A percentile compares a stretch with the other conserved stretches of the same genome.
These are phyloP conservation scores for Phalaenopsis equestris DNA, from an alignment of 106 monocot species.

Conservation along the genomic window DNA sequence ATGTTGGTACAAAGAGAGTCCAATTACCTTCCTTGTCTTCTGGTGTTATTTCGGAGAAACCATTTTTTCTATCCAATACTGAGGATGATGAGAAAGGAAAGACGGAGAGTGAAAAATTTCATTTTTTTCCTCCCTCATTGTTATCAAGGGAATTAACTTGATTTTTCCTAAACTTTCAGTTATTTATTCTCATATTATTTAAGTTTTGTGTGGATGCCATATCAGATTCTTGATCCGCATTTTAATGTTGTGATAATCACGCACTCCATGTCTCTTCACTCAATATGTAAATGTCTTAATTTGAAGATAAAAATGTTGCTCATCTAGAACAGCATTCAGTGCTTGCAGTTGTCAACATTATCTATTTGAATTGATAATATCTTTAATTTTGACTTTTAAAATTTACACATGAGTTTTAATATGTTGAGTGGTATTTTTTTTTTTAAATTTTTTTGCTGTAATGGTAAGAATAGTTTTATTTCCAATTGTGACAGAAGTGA, in stretches of 20 bases:
- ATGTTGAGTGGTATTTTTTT: not conserved
- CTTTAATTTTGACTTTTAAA: not conserved
- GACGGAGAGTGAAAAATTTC: not conserved
- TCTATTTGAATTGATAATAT: not conserved
- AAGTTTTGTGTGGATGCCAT: not conserved
- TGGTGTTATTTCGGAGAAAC: not conserved
- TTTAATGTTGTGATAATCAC: not conserved
- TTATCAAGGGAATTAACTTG: not conserved
- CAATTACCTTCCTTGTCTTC: not conserved
- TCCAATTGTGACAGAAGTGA: not conserved
- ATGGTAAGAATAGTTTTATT: not conserved
- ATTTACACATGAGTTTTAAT: not conserved
- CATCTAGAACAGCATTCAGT: not conserved
- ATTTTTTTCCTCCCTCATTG: not conserved
- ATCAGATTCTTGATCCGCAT: not conserved
- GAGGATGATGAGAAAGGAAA: not conserved
- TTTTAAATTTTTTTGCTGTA: not conserved
- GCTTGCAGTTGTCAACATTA: not conserved
- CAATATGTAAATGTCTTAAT: not conserved
- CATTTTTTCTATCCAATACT: no score
- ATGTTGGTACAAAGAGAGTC: not conserved
- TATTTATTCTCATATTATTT: not conserved
- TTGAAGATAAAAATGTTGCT: not conserved
- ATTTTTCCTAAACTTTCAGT: not conserved
- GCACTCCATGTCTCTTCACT: not conserved